These are phyloP conservation scores for Phascolomyces articulosus DNA, from an alignment of 371 early-diverging fungal genomes.

Conservation along the genomic window DNA sequence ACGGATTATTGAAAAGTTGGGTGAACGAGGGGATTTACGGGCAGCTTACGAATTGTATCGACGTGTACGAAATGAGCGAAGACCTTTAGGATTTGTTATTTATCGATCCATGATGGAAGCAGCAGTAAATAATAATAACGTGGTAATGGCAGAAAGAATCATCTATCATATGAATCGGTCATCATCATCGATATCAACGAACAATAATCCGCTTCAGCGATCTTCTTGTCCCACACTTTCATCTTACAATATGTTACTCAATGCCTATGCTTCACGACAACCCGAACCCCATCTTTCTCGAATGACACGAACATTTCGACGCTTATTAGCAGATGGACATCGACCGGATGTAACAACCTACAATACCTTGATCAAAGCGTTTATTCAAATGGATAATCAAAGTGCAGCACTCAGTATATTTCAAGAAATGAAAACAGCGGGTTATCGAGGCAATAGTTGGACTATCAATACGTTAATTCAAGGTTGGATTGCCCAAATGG, in stretches of 20 bases:
- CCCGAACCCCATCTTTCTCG: slow-evolving; percentile 35
- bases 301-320: slow-evolving; percentile 24
- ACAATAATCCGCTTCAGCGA: no score
- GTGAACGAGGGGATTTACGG: slow-evolving; percentile 32
- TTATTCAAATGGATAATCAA: slow-evolving; percentile 64
- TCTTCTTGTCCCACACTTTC: slow-evolving; percentile 62
- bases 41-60: slow-evolving; percentile 31
- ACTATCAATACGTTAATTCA: slow-evolving; percentile 38
- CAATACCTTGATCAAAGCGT: slow-evolving; percentile 80
- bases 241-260: slow-evolving; percentile 74
- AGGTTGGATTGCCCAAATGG: slow-evolving; percentile 33
- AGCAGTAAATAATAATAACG: slow-evolving; percentile 33
- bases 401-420: slow-evolving; percentile 37
- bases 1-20: slow-evolving; percentile 31
- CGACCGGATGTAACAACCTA: slow-evolving; percentile 75
- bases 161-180: slow-evolving; percentile 31
- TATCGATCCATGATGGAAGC: slow-evolving; percentile 37
- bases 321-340: slow-evolving; percentile 53
- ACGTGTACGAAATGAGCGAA: slow-evolving; percentile 18
- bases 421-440: slow-evolving; percentile 23
- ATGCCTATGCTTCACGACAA: slow-evolving; percentile 66
- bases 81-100: slow-evolving; percentile 1
- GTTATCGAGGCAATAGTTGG: slow-evolving; percentile 26
- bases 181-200: no score
- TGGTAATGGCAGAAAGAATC: slow-evolving; percentile 27